These are phyloP conservation scores for Pichia californica DNA, from an alignment of 805 yeast species.

Conservation along the genomic window DNA sequence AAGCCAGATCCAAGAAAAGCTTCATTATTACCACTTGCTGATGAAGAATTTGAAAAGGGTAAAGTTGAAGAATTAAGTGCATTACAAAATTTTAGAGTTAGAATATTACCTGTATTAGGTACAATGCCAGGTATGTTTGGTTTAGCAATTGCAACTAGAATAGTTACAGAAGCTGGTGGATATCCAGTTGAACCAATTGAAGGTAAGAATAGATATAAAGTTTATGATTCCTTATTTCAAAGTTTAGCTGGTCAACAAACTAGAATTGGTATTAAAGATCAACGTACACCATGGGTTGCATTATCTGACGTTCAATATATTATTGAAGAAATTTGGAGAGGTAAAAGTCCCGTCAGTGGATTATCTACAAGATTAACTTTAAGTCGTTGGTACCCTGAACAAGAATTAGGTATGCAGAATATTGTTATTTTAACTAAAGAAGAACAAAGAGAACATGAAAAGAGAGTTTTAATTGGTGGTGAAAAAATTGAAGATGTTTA, in stretches of 20 bases:
- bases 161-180: slow-evolving; percentile 73
- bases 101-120: slow-evolving; percentile 93
- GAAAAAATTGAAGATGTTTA: slow-evolving; percentile 60
- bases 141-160: slow-evolving; percentile 76
- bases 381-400: slow-evolving; percentile 74
- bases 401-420: slow-evolving; percentile 65
- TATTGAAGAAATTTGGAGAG: slow-evolving; percentile 87
- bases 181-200: slow-evolving; percentile 89
- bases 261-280: slow-evolving; percentile 66
- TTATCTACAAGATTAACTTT: slow-evolving; percentile 73
- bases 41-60: slow-evolving; percentile 74
- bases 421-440: slow-evolving; percentile 84
- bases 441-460: slow-evolving; percentile 78
- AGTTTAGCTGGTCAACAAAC: slow-evolving; percentile 82
- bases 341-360: slow-evolving; percentile 83
- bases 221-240: slow-evolving; percentile 78
- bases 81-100: slow-evolving; percentile 80
- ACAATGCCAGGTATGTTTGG: slow-evolving; percentile 98
- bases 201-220: slow-evolving; percentile 79
- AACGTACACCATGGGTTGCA: slow-evolving; percentile 62
- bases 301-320: slow-evolving; percentile 71
- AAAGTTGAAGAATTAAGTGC: slow-evolving; percentile 84
- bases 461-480: slow-evolving; percentile 63
- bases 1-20: slow-evolving; percentile 97
- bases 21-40: slow-evolving; percentile 73